Percentiles rank a stretch among this genome's conserved stretches.
Conservation (phyloP, 352 stramenopile species). For the Phytophthora europaea region DNA sequence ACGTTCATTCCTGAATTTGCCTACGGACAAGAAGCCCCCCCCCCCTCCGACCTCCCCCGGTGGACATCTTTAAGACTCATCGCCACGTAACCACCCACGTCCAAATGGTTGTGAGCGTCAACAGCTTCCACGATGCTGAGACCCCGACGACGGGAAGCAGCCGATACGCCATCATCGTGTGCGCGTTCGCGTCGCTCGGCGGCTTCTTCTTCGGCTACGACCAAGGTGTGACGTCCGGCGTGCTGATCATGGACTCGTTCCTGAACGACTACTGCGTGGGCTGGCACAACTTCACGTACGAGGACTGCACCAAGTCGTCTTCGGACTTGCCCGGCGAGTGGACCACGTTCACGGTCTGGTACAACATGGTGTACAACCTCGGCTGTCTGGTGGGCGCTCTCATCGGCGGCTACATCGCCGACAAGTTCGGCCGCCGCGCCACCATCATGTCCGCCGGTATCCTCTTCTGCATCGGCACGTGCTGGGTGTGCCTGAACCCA, state of each 20-base stretch:
- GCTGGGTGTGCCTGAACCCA: slow-evolving; percentile 40
- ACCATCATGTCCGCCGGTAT: slow-evolving; percentile 44
- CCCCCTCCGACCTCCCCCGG: not conserved
- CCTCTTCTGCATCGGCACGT: slow-evolving; percentile 45
- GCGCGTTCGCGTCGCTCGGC: slow-evolving; percentile 39
- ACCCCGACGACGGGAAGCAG: slow-evolving; percentile 42
- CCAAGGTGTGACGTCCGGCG: slow-evolving; percentile 39
- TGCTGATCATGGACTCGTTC: slow-evolving; percentile 48
- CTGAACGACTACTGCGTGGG: slow-evolving; percentile 52
- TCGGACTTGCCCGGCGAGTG: slow-evolving; percentile 36
- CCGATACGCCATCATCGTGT: slow-evolving; percentile 45
- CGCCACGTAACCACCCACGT: slow-evolving; percentile 2
- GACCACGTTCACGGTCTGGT: slow-evolving; percentile 46
- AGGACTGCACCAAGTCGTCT: slow-evolving; percentile 30
- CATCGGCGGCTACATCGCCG: slow-evolving; percentile 41
- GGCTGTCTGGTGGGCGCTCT: slow-evolving; percentile 44
- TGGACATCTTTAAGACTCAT: slow-evolving; percentile 24
- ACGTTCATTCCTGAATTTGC: slow-evolving; percentile 39
- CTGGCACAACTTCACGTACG: slow-evolving; percentile 45
- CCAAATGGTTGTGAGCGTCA: slow-evolving; percentile 25
- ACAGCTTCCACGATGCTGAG: slow-evolving; percentile 31
- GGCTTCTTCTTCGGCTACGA: slow-evolving; percentile 51
- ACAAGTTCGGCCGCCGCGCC: slow-evolving; percentile 36
- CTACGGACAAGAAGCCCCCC: slow-evolving; percentile 15
- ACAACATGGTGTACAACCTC: slow-evolving; percentile 55